phyloP scores from a whole-genome alignment of 179 eudicot species.

The Vitellaria paradoxa region DNA sequence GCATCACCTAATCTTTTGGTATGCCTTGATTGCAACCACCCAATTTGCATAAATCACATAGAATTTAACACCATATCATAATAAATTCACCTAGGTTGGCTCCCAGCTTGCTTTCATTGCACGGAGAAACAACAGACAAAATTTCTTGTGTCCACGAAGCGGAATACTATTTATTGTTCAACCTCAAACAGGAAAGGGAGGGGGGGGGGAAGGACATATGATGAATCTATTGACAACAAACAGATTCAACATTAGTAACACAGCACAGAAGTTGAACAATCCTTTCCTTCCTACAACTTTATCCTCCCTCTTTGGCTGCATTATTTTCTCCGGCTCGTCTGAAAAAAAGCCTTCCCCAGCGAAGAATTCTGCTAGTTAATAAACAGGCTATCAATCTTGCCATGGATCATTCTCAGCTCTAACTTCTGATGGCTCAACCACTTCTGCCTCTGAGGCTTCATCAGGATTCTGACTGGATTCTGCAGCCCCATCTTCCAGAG shows the following conservation, averaged over 20 bases:
- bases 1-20: too few relatives aligned
- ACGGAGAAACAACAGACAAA: too few relatives aligned
- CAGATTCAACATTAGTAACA: background rate
- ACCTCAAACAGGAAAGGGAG: too few relatives aligned
- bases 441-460: slow-evolving; percentile 50
- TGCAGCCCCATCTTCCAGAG: slow-evolving; percentile 27
- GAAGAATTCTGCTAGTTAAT: background rate
- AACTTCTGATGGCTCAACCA: slow-evolving; percentile 92
- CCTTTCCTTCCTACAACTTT: background rate
- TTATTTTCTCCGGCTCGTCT: background rate
- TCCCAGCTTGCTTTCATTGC: too few relatives aligned
- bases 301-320: background rate
- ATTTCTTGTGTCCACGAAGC: too few relatives aligned
- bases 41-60: too few relatives aligned
- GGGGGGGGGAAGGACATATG: too few relatives aligned
- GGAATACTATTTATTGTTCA: too few relatives aligned
- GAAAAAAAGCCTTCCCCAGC: background rate
- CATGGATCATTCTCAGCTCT: slow-evolving; percentile 88
- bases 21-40: too few relatives aligned
- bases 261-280: background rate
- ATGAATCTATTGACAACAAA: background rate
- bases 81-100: too few relatives aligned
- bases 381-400: slow-evolving; percentile 47
- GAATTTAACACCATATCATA: too few relatives aligned
- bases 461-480: slow-evolving; percentile 32